Evolutionary conservation across 73 alveolate species (phyloP), one percentile per base, ranked within the genome.

Genomic region (Paramecium sonneborni): DNA sequence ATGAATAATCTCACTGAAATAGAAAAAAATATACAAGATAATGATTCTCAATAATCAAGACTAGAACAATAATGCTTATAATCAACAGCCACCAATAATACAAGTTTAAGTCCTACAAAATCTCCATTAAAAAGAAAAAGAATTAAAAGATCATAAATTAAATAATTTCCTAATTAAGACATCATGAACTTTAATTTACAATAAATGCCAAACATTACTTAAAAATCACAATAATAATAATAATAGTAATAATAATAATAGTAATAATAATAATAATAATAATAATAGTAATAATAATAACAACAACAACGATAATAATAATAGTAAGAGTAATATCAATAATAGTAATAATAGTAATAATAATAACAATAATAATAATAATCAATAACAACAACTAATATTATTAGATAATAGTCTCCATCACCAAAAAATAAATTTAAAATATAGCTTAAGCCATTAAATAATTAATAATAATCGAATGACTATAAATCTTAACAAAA

Each of bases 401-500:
- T 18, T n/a, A 52, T 18, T 52, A 52, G 68, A 52, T 20, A 52
- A 52, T 23, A 52, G 68, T 52, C 68, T 18, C 68, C 68, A 4
- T 52, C 68, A 52, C 68, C 68, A 52, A 52, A 52, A 52, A 62
- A 62, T 62, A 62, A 62, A 62, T 62, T 62, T 32, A 62, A 62
- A 28, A 62, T 62, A 12, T 9, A 62, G 24, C 24, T 62, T 23
- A 62, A 62, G 24, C 84, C 84, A 26, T 24, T 62, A 3, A 62
- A 62, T 32, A 43, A 62, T 62, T 62, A 62, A 30, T n/a, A 26
- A 62, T 62, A 21, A 32, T 15, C 26, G 38, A 9, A 7, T 23
- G 24, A 18, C 23, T 52, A 52, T 3, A 52, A 6, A 7, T 21
- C 48, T 62, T 32, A 62, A 62, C 9, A 26, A 12, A 32, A 30